Evolutionary conservation across 2,329 filamentous ascomycete species (phyloP).

Genomic region (Cladorrhinum sp.): DNA sequence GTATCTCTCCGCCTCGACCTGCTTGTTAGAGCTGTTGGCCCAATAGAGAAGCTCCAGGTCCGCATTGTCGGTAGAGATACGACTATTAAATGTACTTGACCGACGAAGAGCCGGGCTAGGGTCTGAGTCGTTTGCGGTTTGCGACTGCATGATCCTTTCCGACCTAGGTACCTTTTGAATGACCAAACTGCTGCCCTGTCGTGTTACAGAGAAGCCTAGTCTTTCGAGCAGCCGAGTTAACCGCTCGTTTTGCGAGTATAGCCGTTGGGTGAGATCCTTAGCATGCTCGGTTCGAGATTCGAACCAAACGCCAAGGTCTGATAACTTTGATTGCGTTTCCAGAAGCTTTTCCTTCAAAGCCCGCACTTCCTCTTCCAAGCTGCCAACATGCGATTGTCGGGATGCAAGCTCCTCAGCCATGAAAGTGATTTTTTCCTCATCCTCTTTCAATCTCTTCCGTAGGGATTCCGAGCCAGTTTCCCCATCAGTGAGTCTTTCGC

Average conservation of each 20-base stretch:
- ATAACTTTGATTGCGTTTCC: constrained; percentile 50
- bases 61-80: constrained; percentile 55
- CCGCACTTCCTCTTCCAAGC: constrained; percentile 71
- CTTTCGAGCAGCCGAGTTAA: constrained; percentile 81
- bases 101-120: constrained; percentile 51
- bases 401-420: constrained; percentile 70
- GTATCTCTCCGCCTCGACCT: constrained; percentile 71
- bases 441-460: constrained; percentile 69
- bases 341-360: constrained; percentile 64
- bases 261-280: constrained; percentile 77
- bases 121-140: constrained; percentile 49
- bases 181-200: constrained; percentile 68
- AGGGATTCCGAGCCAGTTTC: constrained; percentile 80
- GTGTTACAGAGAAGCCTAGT: constrained; percentile 76
- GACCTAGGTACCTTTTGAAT: constrained; percentile 68
- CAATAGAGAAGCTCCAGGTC: constrained; percentile 78
- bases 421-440: constrained; percentile 66
- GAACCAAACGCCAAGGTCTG: constrained; percentile 54
- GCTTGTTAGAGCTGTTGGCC: constrained; percentile 66
- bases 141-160: constrained; percentile 55
- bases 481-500: constrained; percentile 72
- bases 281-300: constrained; percentile 69
- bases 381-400: constrained; percentile 71
- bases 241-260: constrained; percentile 81
- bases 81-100: constrained; percentile 52